These are phyloP conservation scores for Sungouiozyma ichnusensis DNA, from an alignment of 805 yeast genomes.

Conservation along the genomic window DNA sequence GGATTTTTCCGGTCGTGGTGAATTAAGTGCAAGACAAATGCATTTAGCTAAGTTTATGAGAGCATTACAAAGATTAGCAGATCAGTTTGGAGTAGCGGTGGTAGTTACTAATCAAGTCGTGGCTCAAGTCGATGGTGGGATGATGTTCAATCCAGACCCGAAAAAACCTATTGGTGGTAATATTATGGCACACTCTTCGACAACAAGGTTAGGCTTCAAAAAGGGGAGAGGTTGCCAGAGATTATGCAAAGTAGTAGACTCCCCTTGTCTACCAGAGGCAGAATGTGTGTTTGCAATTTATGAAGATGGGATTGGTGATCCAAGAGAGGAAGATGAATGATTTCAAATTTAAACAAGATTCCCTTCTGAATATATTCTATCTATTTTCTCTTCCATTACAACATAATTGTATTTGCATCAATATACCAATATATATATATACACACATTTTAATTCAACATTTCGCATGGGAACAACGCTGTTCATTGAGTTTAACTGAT, in stretches of 20 bases:
- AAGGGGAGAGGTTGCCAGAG: constrained; percentile 90
- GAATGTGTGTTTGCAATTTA: constrained; percentile 93
- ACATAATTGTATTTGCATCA: not conserved
- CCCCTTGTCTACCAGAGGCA: constrained; percentile 93
- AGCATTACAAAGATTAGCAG: constrained; percentile 84
- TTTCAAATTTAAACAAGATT: not conserved
- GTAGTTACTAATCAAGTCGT: constrained; percentile 94
- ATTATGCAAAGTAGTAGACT: constrained; percentile 88
- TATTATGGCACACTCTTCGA: constrained; percentile 92
- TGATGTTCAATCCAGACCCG: constrained; percentile 84
- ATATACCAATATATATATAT: not conserved
- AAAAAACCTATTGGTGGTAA: constrained; percentile 98
- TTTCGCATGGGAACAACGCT: not conserved
- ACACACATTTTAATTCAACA: not conserved
- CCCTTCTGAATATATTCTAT: not conserved
- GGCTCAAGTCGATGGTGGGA: constrained; percentile 89
- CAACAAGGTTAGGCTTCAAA: constrained; percentile 81
- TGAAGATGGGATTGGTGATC: constrained; percentile 96
- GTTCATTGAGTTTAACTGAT: not conserved
- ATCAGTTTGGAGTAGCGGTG: constrained; percentile 95
- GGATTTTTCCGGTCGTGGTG: constrained; percentile 92
- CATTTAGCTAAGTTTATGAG: constrained; percentile 92
- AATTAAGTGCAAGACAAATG: constrained; percentile 85
- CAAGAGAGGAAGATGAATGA: constrained; percentile 62
- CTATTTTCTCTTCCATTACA: not conserved